These are phyloP conservation scores for Przewalskia tangutica DNA, from an alignment of 257 asterid genomes.

Conservation along the genomic window DNA sequence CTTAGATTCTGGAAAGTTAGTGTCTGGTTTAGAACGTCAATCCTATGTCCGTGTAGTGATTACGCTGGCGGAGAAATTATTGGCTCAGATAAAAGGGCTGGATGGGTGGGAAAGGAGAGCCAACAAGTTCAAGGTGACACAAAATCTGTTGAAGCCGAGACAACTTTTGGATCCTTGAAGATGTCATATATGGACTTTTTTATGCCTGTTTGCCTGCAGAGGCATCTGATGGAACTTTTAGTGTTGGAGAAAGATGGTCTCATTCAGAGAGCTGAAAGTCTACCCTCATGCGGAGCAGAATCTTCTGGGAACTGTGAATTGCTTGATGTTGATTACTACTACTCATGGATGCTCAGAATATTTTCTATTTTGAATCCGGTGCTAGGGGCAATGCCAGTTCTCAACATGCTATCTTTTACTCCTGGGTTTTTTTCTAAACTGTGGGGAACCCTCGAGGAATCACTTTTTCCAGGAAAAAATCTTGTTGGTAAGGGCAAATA, in stretches of 20 bases:
- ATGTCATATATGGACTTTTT: slow-evolving; percentile 61
- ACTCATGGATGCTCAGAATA: slow-evolving; percentile 73
- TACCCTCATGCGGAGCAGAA: slow-evolving; percentile 18
- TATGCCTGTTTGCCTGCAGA: slow-evolving; percentile 65
- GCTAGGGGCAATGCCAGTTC: slow-evolving; percentile 74
- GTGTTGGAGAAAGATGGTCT: slow-evolving; percentile 31
- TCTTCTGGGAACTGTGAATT: slow-evolving; percentile 33
- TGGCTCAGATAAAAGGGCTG: slow-evolving; percentile 38
- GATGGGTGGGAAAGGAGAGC: slow-evolving; percentile 25
- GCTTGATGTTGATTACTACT: slow-evolving; percentile 56
- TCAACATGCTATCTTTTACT: slow-evolving; percentile 86
- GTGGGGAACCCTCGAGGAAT: slow-evolving; percentile 66
- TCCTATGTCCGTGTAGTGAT: slow-evolving; percentile 54
- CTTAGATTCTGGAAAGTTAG: slow-evolving; percentile 46
- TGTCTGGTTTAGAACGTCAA: slow-evolving; percentile 44
- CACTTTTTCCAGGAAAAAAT: slow-evolving; percentile 36
- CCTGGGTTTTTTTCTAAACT: slow-evolving; percentile 75
- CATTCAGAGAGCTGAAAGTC: slow-evolving; percentile 18
- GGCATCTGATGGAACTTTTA: slow-evolving; percentile 72
- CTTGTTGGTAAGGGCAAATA: slow-evolving; percentile 16
- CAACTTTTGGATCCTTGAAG: slow-evolving; percentile 39
- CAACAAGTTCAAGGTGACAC: slow-evolving; percentile 35
- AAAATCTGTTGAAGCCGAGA: slow-evolving; percentile 35
- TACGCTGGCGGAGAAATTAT: slow-evolving; percentile 51
- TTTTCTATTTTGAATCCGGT: slow-evolving; percentile 58